phyloP scores from a whole-genome alignment of 345 rosid species.

The Aquilaria yunnanensis region DNA sequence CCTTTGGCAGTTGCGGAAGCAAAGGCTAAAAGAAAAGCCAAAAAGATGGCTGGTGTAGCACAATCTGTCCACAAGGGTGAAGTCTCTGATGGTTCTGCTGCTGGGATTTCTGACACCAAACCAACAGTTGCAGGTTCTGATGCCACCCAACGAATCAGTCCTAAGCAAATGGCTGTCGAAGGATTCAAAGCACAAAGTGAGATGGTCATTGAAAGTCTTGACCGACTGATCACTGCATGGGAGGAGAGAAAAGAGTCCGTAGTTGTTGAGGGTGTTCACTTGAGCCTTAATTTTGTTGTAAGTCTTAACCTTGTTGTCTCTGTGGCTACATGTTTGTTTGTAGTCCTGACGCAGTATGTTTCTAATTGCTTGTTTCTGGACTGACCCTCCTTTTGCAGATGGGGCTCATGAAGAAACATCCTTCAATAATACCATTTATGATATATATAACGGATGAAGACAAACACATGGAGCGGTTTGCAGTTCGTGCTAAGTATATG shows the following conservation, averaged over 20 bases:
- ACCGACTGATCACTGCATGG: constrained; percentile 86
- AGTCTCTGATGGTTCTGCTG: constrained; percentile 19
- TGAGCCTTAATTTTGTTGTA: constrained; percentile 95
- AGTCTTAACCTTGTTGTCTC: constrained; percentile 11
- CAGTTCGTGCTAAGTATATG: constrained; percentile 96
- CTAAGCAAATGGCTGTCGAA: constrained; percentile 84
- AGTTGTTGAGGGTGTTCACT: constrained; percentile 87
- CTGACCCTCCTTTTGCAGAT: constrained; percentile 38
- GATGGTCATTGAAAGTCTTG: constrained; percentile 94
- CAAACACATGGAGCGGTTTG: constrained; percentile 89
- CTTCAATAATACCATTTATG: constrained; percentile 90
- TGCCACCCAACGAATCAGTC: constrained; percentile 38
- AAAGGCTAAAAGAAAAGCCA: constrained; percentile 62
- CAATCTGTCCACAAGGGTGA: constrained; percentile 38
- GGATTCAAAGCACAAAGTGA: constrained; percentile 94
- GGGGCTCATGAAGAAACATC: constrained; percentile 97
- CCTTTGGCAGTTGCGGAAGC: constrained; percentile 85
- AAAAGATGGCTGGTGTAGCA: constrained; percentile 41
- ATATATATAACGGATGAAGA: constrained; percentile 81
- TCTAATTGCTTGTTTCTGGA: not conserved
- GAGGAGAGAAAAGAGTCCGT: constrained; percentile 91
- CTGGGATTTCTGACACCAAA: constrained; percentile 32
- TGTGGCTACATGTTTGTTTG: constrained; percentile 9
- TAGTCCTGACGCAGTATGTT: not conserved
- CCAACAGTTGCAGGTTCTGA: constrained; percentile 31